Conservation (phyloP, 208 protist genomes). For the Trypanosoma vivax region DNA sequence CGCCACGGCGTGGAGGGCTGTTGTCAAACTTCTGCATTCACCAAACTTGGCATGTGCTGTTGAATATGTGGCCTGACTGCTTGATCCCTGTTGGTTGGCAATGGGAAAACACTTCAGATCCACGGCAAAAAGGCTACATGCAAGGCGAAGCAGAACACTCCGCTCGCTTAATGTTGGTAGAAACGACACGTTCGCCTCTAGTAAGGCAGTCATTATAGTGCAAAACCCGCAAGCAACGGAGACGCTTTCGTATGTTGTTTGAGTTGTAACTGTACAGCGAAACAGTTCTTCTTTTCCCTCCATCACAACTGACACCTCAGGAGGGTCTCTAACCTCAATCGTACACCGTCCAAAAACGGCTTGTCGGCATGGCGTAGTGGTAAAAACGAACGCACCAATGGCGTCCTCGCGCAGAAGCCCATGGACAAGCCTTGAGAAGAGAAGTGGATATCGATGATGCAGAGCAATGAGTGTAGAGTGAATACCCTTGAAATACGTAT, state of each 20-base stretch:
- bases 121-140: constrained; percentile 17
- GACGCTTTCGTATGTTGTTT: constrained; percentile 15
- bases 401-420: constrained; percentile 8
- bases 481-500: constrained; percentile 9
- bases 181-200: constrained; percentile 3
- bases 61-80: neutral
- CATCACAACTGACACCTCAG: neutral
- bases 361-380: neutral
- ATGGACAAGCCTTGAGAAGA: constrained; percentile 8
- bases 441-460: constrained; percentile 1
- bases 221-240: constrained; percentile 16
- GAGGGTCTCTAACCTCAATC: constrained; percentile 5
- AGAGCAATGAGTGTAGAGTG: constrained; percentile 9
- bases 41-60: neutral
- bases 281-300: constrained; percentile 4
- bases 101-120: constrained; percentile 1
- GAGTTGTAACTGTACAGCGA: constrained; percentile 1
- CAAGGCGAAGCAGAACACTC: constrained; percentile 11
- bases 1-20: constrained; percentile 1
- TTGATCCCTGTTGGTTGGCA: neutral
- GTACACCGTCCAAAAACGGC: constrained; percentile 5
- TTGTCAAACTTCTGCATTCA: neutral
- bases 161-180: constrained; percentile 10
- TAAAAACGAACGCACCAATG: constrained; percentile 22
- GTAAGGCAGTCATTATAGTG: constrained; percentile 11